Evolutionary conservation across 1,139 yeast species (phyloP).

Genomic region (Sugiyamaella novakii): DNA sequence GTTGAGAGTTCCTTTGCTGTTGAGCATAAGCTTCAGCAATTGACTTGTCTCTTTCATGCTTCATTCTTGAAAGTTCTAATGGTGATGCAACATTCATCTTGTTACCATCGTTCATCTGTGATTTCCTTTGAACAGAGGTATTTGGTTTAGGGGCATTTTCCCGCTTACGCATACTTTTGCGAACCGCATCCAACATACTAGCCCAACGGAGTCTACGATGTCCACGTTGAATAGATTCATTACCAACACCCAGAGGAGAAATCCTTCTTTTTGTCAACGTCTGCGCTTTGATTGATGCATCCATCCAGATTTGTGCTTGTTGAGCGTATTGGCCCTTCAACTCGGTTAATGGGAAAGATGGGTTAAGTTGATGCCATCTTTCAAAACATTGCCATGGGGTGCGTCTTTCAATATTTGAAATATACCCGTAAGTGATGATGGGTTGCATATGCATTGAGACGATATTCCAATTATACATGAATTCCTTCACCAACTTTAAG

Average conservation of each 20-base stretch:
- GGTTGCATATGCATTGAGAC: conserved; percentile 79
- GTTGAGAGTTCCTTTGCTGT: conserved; percentile 43
- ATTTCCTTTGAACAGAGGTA: conserved; percentile 34
- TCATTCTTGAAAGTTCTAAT: conserved; percentile 75
- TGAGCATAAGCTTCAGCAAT: conserved; percentile 70
- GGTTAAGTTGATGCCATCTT: conserved; percentile 89
- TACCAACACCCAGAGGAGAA: conserved; percentile 88
- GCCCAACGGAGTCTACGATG: conserved; percentile 92
- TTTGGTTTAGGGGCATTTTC: conserved; percentile 67
- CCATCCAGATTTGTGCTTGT: conserved; percentile 88
- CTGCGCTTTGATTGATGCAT: conserved; percentile 86
- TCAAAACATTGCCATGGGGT: conserved; percentile 99
- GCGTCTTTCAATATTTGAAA: conserved; percentile 87
- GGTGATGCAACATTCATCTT: conserved; percentile 63
- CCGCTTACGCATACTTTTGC: conserved; percentile 85
- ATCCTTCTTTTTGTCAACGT: conserved; percentile 84
- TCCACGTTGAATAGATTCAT: conserved; percentile 90
- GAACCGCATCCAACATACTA: conserved; percentile 92
- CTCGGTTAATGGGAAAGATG: conserved; percentile 79
- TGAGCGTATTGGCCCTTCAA: conserved; percentile 85
- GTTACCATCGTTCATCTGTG: conserved; percentile 37
- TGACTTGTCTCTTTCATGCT: conserved; percentile 82
- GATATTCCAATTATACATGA: conserved; percentile 89
- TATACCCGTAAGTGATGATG: conserved; percentile 65
- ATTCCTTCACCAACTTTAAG: conserved; percentile 80